Base-by-base conservation (phyloP, 2,329 filamentous ascomycete species). In the Calonectria naviculata region DNA sequence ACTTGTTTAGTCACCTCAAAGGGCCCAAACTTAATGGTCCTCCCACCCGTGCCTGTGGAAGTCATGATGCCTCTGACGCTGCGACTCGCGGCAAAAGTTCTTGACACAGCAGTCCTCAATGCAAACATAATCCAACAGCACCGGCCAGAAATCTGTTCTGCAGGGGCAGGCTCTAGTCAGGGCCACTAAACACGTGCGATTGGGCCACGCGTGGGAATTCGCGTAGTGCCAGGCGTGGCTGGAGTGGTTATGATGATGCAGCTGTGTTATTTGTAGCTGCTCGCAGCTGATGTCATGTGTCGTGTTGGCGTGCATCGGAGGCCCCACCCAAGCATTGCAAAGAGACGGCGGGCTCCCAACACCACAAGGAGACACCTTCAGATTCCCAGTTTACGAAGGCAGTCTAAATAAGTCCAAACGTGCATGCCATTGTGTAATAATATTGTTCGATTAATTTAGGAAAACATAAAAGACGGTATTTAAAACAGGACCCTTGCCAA, bases 1-100 rank as follows among this genome's bases (percentile, higher is more conserved):
- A 93, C 93, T 86, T 95, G 94, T 21, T 90, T 87, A 15, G 93
- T 94, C 66, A 97, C 93, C 70, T 93, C 87, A 80, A 93, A 95
- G 10, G 92, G 89, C 17, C 94, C 94, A 79, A 97, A 97, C 79
- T 91, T 87, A 76, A 96, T 81, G 28, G 36, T 68, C 61, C 67
- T 72, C 5, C 71, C 78, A 26, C 74, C 74, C 28, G 72, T 67
- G 24, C 69, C 78, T 34, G 81, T 77, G 21, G 76, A 75, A 56
- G 80, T 78, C 81, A 83, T 84, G 75, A 76, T 75, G 71, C 66
- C 52, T 70, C 75, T 75, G 49, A 71, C 26, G 46, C 66, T 67
- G 29, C 52, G 60, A 60, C 66, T 54, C 19, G 72, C 44, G 62
- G 60, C 46, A 49, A 67, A 73, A 71, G 61, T 52, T 65, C 64